These are phyloP conservation scores for Aureobasidium uvarum DNA, from an alignment of 2,329 filamentous ascomycete genomes.

Conservation along the genomic window DNA sequence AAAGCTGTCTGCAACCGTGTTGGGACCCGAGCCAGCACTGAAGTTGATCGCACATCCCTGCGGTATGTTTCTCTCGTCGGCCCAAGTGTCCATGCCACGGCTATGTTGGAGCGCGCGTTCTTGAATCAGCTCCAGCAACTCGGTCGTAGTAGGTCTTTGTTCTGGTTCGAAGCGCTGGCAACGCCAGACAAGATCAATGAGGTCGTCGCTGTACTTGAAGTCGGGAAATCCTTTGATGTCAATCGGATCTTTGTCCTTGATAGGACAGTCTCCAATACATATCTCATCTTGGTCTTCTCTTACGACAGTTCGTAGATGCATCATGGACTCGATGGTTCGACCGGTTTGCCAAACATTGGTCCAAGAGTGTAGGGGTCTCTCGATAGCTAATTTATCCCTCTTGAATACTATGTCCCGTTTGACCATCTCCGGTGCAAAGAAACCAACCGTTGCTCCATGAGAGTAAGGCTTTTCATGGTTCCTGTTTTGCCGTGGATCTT, in stretches of 20 bases:
- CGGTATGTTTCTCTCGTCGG: too few species aligned
- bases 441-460: not conserved
- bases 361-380: not conserved
- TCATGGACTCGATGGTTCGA: not conserved
- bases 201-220: not conserved
- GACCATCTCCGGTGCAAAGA: not conserved
- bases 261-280: not conserved
- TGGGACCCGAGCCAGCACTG: too few species aligned
- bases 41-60: too few species aligned
- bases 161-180: not conserved
- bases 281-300: not conserved
- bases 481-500: not conserved
- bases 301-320: not conserved
- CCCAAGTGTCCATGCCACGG: slow-evolving; percentile 1
- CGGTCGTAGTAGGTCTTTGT: not conserved
- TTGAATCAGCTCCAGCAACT: not conserved
- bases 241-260: not conserved
- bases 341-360: slow-evolving; percentile 11
- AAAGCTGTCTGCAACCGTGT: not conserved
- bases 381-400: not conserved
- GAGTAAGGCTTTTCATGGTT: not conserved
- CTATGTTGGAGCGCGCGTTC: not conserved
- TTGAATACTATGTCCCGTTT: not conserved
- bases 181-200: not conserved
- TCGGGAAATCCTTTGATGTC: not conserved